A percentile compares a stretch with the other conserved stretches of the same genome.
phyloP scores from a whole-genome alignment of 202 grass and related monocot species.

The Brachypodium distachyon region DNA sequence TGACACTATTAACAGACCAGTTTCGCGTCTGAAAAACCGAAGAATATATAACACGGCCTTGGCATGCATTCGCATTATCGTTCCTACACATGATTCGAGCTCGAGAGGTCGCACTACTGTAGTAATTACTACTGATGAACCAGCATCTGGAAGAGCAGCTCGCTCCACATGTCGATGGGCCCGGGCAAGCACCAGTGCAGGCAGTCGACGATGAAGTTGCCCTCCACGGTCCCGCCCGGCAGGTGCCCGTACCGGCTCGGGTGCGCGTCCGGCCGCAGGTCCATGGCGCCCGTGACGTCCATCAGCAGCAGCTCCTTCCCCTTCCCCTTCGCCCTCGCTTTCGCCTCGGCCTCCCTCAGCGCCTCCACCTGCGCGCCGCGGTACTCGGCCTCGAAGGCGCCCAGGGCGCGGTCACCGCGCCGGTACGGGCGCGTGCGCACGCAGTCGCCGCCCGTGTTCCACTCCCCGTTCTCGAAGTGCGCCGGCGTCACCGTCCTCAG shows the following conservation, averaged over 20 bases:
- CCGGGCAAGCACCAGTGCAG: slow-evolving; percentile 97
- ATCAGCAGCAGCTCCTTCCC: slow-evolving; percentile 29
- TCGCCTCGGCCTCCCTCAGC: slow-evolving; percentile 33
- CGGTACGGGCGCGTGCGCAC: slow-evolving; percentile 34
- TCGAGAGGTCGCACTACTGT: too few species aligned
- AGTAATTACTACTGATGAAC: too few species aligned
- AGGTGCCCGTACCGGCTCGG: slow-evolving; percentile 52
- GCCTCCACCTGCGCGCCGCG: slow-evolving; percentile 39
- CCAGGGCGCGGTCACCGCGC: slow-evolving; percentile 29
- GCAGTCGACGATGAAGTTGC: slow-evolving; percentile 52
- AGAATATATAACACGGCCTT: neutral
- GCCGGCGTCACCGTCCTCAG: slow-evolving; percentile 50
- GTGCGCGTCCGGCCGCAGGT: slow-evolving; percentile 62
- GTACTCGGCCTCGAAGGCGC: slow-evolving; percentile 40
- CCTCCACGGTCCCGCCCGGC: slow-evolving; percentile 31
- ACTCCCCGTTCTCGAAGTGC: slow-evolving; percentile 70
- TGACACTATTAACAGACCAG: too few species aligned
- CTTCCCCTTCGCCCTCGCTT: neutral
- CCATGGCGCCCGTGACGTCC: slow-evolving; percentile 52
- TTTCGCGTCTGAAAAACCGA: neutral
- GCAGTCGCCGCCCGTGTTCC: slow-evolving; percentile 72
- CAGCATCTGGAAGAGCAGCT: slow-evolving; percentile 43
- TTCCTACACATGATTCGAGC: too few species aligned
- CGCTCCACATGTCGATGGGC: slow-evolving; percentile 65
- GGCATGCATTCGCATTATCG: too few species aligned